Base-by-base conservation (phyloP, 192 early-diverging fungal species). In the Coemansia brasiliensis region DNA sequence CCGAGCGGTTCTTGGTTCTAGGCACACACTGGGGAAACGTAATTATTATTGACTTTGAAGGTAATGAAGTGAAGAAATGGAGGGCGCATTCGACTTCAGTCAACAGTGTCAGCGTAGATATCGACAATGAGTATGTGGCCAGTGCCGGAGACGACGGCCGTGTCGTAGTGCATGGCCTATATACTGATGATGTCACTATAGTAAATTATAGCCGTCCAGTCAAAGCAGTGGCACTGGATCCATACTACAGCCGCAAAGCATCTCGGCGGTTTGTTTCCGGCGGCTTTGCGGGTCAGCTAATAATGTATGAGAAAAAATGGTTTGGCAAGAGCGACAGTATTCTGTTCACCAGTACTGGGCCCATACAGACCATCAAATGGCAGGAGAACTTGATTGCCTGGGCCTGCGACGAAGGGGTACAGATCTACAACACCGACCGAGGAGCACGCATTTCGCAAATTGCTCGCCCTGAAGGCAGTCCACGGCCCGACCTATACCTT, bases 101-200 rank as follows among this genome's bases (percentile, higher is more conserved):
- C 5, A 95, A 88, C 59, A 85, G 89, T 52, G 69, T 99, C 53
- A 87, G 87, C 59, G 88, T 98, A 52, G 97, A 99, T 63, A 52
- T 80, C 12, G 79, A 81, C 29, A 92, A 85, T 45, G 97, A 99
- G 70, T 96, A 84, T 58, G 86, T 97, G 39, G 94, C 92, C 8
- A 94, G 89, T 67, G 91, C 95, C 3, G 90, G 90, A 20, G 92
- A 94, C 56, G 96, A 97, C 70, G 96, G 94, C 24, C 90, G 90
- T 37, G 90, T 99, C 0, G 83, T 88, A 3, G 90, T 99, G 51
- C 85, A 91, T 41, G 85, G 82, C n/a, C 74, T 97, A 12, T 96
- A 94, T 55, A 81, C 67, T 20, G 67, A 80, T 26, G 92, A 95
- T 52, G 67, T 82, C 0, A 82, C 83, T 11, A 77, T 82, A 5